phyloP scores from a whole-genome alignment of 805 yeast genomes.

The Monosporozyma unispora region DNA sequence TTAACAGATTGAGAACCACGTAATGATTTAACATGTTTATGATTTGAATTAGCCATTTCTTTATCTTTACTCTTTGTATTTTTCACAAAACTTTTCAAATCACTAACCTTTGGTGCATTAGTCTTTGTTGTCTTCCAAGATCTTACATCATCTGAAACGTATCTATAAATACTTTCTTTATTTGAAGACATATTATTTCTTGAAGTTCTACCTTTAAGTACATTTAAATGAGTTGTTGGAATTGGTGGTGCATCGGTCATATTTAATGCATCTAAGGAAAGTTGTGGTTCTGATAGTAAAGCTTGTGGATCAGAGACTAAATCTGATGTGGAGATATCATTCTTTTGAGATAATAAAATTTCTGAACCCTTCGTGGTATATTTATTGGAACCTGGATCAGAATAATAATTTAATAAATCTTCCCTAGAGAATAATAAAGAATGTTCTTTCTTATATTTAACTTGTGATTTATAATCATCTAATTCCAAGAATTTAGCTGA shows the following conservation, averaged over 20 bases:
- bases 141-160: constrained; percentile 12
- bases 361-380: constrained; percentile 25
- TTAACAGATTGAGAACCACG: constrained; percentile 30
- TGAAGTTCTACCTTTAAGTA: background rate
- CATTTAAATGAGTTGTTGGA: background rate
- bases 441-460: constrained; percentile 13
- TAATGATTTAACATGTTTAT: constrained; percentile 5
- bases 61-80: constrained; percentile 4
- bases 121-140: constrained; percentile 15
- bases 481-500: constrained; percentile 24
- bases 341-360: constrained; percentile 15
- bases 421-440: constrained; percentile 17
- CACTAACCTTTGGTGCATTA: constrained; percentile 23
- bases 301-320: constrained; percentile 12
- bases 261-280: background rate
- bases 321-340: constrained; percentile 19
- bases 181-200: background rate
- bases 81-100: constrained; percentile 20
- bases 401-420: constrained; percentile 27
- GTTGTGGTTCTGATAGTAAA: background rate
- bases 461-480: constrained; percentile 22
- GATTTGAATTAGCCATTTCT: background rate
- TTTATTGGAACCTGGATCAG: constrained; percentile 24
- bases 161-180: constrained; percentile 10
- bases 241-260: background rate